Evolutionary conservation across 2,329 filamentous ascomycete genomes (phyloP).

Genomic region (Magnaporthales sp.): DNA sequence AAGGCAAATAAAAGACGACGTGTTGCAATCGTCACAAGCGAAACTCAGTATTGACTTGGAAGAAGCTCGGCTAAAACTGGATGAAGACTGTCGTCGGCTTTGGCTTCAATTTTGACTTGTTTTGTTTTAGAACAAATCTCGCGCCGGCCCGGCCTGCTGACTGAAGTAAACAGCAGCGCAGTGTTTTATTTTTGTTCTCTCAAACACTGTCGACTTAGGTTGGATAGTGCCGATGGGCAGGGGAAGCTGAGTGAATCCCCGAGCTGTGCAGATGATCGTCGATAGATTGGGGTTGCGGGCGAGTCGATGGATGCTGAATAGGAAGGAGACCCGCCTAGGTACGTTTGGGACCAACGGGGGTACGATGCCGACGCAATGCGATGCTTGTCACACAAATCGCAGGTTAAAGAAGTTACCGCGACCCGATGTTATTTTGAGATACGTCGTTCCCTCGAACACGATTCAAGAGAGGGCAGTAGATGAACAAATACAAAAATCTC

Average conservation of each 20-base stretch:
- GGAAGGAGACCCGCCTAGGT: background rate
- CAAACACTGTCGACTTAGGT: background rate
- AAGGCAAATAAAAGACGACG: background rate
- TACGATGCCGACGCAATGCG: background rate
- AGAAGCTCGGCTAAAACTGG: background rate
- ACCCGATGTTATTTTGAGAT: no score
- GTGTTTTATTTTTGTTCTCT: background rate
- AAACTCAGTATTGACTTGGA: background rate
- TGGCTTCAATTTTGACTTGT: no score
- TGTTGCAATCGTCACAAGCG: background rate
- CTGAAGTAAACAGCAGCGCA: no score
- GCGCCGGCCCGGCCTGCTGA: background rate
- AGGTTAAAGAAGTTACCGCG: no score
- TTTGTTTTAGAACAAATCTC: background rate
- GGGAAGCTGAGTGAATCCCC: background rate
- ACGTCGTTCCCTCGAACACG: background rate
- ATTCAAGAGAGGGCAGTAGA: background rate
- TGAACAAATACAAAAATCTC: background rate
- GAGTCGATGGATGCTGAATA: background rate
- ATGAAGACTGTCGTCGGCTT: background rate
- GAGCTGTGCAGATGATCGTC: background rate
- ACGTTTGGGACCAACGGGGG: background rate
- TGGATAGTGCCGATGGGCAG: background rate
- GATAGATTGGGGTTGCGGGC: background rate
- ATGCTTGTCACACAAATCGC: background rate